Evolutionary conservation across 768 basidiomycete species (phyloP), one percentile per base, ranked within the genome.

Genomic region (Tylopilus rubrobrunneus): DNA sequence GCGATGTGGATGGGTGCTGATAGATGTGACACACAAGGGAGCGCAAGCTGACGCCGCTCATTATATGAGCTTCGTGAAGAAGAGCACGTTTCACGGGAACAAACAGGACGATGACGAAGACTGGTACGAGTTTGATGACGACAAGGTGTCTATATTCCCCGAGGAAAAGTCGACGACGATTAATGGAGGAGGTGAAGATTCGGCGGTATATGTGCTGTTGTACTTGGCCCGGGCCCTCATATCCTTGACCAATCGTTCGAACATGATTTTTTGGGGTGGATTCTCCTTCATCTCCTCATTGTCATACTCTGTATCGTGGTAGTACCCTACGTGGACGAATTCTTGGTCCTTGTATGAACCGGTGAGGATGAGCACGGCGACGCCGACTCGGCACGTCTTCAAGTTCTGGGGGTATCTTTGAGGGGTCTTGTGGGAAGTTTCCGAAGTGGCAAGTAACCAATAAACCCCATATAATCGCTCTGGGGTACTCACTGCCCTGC

Each of bases 281-380:
- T 72, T 80, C 65, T 85, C 80, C 68, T 85, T 88, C 85, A 95
- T 86, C 71, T 92, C 92, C 49, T 93, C 90, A 62, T 89, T 92
- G 69, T 97, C 96, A 66, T 98, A 98, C 71, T 98, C 96, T 27
- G 95, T 98, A 67, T 98, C 95, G 72, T 98, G 97, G 71, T 99
- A 99, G 69, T 99, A 98, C 7, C 97, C 97, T 27, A 99, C 95
- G 44, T 96, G 85, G n/a, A 99, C 96, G 65, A 99, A 99, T 69
- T 98, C 97, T 65, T 97, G 95, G 48, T 98, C 96, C 39, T 86
- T 84, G 72, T 98, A 99, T 11, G 90, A 91, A 7, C 93, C 97
- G 0, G 95, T 98, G 48, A 99, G 81, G 63, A 99, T 98, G 67
- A 98, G 86, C 7, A 96, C 97, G 2, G 96, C 92, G 17, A 99